These are phyloP conservation scores for Candida freyschussii DNA, from an alignment of 1,139 yeast species.

Conservation along the genomic window DNA sequence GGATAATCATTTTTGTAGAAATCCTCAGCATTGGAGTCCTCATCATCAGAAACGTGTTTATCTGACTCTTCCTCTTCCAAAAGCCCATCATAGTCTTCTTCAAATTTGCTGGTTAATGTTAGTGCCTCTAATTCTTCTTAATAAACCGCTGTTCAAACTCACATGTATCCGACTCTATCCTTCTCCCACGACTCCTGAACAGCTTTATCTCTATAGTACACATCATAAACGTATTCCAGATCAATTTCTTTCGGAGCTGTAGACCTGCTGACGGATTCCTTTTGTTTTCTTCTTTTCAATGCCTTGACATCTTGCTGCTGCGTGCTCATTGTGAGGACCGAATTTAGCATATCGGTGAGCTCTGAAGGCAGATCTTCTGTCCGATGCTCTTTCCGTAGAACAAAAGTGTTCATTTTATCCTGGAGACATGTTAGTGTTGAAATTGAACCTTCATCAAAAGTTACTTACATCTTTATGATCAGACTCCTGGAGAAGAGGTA, in stretches of 20 bases:
- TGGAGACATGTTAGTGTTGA: too few species aligned
- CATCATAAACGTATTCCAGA: conserved; percentile 87
- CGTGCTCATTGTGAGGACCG: conserved; percentile 37
- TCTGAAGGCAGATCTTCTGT: conserved; percentile 51
- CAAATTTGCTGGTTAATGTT: conserved; percentile 38
- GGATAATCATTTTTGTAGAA: conserved; percentile 93
- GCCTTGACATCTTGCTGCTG: conserved; percentile 9
- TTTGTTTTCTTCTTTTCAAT: conserved; percentile 23
- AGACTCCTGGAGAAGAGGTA: conserved; percentile 23
- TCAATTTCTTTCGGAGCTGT: conserved; percentile 20
- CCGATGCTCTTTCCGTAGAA: conserved; percentile 25
- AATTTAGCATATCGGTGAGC: conserved; percentile 62
- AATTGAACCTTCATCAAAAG: too few species aligned
- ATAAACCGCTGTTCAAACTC: conserved; percentile 2
- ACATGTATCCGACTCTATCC: conserved; percentile 56
- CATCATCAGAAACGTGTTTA: conserved; percentile 51
- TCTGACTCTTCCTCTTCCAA: conserved; percentile 47
- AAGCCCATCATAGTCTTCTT: conserved; percentile 58
- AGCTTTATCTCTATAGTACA: conserved; percentile 59
- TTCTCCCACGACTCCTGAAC: conserved; percentile 43
- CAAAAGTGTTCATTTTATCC: conserved; percentile 34
- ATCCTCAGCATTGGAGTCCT: conserved; percentile 85
- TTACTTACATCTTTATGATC: conserved; percentile 17
- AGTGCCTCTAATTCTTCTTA: conserved; percentile 1
- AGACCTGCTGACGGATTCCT: conserved; percentile 20